phyloP scores from a whole-genome alignment of 1,139 yeast genomes.

The Debaryomycetaceae sp. region DNA sequence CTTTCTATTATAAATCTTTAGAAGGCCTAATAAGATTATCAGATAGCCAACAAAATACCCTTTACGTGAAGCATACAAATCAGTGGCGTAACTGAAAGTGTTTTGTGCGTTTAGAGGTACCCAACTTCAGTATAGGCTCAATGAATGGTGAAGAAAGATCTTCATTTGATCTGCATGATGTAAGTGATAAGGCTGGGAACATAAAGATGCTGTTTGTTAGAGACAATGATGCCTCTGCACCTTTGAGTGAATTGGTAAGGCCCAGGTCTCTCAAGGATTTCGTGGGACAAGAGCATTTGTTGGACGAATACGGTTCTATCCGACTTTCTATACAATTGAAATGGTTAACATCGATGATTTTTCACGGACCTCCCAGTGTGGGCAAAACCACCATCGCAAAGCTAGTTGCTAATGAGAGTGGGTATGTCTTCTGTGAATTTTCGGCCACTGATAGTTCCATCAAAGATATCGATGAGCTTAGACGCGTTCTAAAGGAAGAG shows the following conservation, averaged over 20 bases:
- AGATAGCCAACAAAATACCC: no score
- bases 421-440: conserved; percentile 36
- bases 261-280: conserved; percentile 27
- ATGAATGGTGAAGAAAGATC: not conserved
- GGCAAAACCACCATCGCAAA: conserved; percentile 47
- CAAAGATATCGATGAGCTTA: conserved; percentile 25
- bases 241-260: conserved; percentile 23
- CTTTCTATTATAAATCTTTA: no score
- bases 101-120: no score
- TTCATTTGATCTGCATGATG: not conserved
- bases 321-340: conserved; percentile 32
- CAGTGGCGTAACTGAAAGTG: no score
- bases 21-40: no score
- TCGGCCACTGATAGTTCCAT: conserved; percentile 41
- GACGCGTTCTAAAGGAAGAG: conserved; percentile 20
- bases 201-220: not conserved
- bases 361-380: conserved; percentile 46
- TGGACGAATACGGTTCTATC: conserved; percentile 27
- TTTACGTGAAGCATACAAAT: no score
- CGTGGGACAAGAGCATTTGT: conserved; percentile 39
- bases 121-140: no score
- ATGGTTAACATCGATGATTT: conserved; percentile 43
- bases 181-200: not conserved
- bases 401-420: conserved; percentile 30
- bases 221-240: conserved; percentile 3